Base-by-base conservation (phyloP, 306 rosid species). In the Neltuma alba region DNA sequence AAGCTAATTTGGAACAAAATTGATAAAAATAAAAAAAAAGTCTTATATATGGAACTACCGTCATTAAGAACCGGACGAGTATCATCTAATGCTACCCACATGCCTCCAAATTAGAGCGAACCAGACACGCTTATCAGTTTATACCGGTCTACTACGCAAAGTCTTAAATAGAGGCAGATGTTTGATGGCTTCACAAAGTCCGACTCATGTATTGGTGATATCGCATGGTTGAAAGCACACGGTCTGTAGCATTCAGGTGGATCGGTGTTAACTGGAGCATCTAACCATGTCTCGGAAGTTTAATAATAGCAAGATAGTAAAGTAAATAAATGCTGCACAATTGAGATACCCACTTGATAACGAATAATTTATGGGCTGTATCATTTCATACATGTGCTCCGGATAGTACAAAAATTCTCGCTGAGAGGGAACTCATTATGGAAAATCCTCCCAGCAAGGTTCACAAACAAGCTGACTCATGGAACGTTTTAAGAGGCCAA, bases 381-480 rank as follows among this genome's bases (percentile, higher is more conserved):
- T 28, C 64, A 54, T 27, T 80, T 48, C 74, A 77, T 58, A 83
- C 67, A 76, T 60, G 36, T 55, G 44, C 0, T 23, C 20, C 8
- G 18, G 44, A 74, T 30, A 44, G 57, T 40, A 58, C 23, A 69
- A 83, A 83, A 83, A 77, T 68, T 72, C 76, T 38, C 14, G 52
- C 76, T 3, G 57, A 65, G 37, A 52, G 31, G 62, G 15, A 37
- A 70, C 82, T 66, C 74, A 20, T 77, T 1, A 52, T 6, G 63
- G 33, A 4, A 21, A 85, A 57, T 71, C 66, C 76, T 41, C 15
- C 20, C 12, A 31, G 79, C 33, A 70, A 73, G 58, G 44, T 42
- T 42, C 38, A 25, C 37, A 40, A 14, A 38, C 16, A 7, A 69
- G 38, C 58, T 27, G 38, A 70, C 20, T 33, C 57, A 44, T 42